phyloP scores from a whole-genome alignment of 176 grass and related monocot genomes.

The Puccinellia tenuiflora region DNA sequence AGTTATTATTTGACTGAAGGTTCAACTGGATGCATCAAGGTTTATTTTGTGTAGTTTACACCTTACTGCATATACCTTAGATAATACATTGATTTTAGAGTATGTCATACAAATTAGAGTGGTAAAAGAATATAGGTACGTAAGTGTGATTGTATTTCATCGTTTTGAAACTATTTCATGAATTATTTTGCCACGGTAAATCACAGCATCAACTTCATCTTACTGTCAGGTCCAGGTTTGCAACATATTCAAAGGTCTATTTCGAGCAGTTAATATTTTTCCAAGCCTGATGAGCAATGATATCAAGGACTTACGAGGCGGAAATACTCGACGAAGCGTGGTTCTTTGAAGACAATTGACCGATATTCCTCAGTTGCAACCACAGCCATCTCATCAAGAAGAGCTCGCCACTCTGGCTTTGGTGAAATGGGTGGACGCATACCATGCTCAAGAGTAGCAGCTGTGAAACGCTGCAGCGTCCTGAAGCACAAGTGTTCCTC shows the following conservation, averaged over 20 bases:
- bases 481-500: conserved; percentile 84
- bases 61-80: not conserved
- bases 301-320: conserved; percentile 49
- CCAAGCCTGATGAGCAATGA: not conserved
- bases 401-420: conserved; percentile 65
- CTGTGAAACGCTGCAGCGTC: conserved; percentile 69
- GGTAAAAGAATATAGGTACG: not conserved
- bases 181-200: not conserved
- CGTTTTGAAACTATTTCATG: not conserved
- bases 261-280: not conserved
- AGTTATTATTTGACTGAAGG: not conserved
- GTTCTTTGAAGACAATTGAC: conserved; percentile 70
- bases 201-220: not conserved
- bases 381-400: conserved; percentile 75
- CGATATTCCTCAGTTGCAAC: conserved; percentile 74
- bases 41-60: not conserved
- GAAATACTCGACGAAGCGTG: conserved; percentile 84
- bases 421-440: conserved; percentile 65
- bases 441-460: conserved; percentile 83
- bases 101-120: not conserved
- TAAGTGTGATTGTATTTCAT: not conserved
- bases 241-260: not conserved
- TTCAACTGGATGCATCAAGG: not conserved
- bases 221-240: not conserved
- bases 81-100: not conserved